Evolutionary conservation across 768 basidiomycete genomes (phyloP).

Genomic region (Inosperma sp.): DNA sequence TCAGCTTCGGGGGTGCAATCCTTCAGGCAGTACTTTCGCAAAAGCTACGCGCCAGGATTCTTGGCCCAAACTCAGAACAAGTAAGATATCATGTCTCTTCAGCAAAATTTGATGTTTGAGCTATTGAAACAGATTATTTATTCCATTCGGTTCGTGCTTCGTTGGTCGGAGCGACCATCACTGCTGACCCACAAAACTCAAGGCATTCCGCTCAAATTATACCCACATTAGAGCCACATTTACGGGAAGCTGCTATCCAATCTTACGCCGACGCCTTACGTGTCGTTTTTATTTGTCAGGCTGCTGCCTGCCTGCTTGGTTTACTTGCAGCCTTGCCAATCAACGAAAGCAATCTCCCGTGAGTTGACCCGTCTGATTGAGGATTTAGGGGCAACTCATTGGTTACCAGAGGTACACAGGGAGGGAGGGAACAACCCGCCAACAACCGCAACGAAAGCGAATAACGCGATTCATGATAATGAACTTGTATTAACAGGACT

Average conservation of each 20-base stretch:
- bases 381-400: conserved; percentile 6
- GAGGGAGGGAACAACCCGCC: conserved; percentile 40
- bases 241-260: conserved; percentile 59
- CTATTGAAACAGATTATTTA: conserved; percentile 84
- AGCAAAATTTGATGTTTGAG: too few species aligned
- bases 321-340: conserved; percentile 72
- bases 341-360: conserved; percentile 67
- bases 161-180: neutral
- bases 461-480: too few species aligned
- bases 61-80: conserved; percentile 67
- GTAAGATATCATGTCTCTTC: conserved; percentile 39
- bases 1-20: conserved; percentile 80
- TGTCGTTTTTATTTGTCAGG: conserved; percentile 79
- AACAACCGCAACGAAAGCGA: conserved; percentile 59
- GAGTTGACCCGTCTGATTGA: conserved; percentile 18
- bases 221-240: conserved; percentile 51
- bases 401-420: too few species aligned
- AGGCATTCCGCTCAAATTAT: conserved; percentile 75
- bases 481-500: too few species aligned
- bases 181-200: neutral
- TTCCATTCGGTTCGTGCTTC: conserved; percentile 39
- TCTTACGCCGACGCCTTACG: conserved; percentile 78
- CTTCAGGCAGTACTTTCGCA: conserved; percentile 73
- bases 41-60: conserved; percentile 70
- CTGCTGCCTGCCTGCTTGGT: conserved; percentile 58